These are phyloP conservation scores for Coniosporium apollinis DNA, from an alignment of 495 filamentous ascomycete genomes.

Conservation along the genomic window DNA sequence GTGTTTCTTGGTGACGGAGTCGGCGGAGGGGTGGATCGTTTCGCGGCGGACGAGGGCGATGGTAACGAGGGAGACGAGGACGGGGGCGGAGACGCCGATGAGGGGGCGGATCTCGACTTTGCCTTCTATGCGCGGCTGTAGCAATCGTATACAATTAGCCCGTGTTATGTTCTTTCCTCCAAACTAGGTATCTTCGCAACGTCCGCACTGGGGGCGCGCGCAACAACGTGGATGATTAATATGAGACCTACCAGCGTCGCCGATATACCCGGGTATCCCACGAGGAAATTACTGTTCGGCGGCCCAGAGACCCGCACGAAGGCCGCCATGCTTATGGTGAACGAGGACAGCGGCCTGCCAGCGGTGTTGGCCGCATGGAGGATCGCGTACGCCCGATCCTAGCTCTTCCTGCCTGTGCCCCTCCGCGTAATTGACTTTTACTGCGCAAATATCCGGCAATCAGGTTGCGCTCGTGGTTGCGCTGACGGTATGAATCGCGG, in stretches of 20 bases:
- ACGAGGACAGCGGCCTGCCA: no score
- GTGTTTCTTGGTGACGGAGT: conserved; percentile 82
- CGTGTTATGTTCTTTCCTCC: no score
- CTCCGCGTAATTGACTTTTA: no score
- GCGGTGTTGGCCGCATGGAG: no score
- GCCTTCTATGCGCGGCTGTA: conserved; percentile 83
- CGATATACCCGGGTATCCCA: conserved; percentile 95
- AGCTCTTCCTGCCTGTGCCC: no score
- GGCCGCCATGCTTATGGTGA: conserved; percentile 46
- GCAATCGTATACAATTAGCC: no score
- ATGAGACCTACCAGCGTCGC: conserved; percentile 68
- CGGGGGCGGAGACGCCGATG: conserved; percentile 67
- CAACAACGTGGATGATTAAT: neutral
- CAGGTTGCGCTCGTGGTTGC: no score
- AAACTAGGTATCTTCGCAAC: conserved; percentile 19
- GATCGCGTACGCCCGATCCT: no score
- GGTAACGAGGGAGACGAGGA: conserved; percentile 81
- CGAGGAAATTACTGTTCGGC: conserved; percentile 89
- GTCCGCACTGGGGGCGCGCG: neutral
- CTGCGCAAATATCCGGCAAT: no score
- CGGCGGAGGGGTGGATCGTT: conserved; percentile 90
- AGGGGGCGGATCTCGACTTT: conserved; percentile 92
- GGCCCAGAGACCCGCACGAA: conserved; percentile 95
- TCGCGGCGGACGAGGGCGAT: conserved; percentile 86
- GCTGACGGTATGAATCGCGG: no score